Percentiles rank a stretch among this genome's conserved stretches.
Evolutionary conservation across 163 green algal genomes (phyloP).

Genomic region (Trebouxiophyceae sp.): DNA sequence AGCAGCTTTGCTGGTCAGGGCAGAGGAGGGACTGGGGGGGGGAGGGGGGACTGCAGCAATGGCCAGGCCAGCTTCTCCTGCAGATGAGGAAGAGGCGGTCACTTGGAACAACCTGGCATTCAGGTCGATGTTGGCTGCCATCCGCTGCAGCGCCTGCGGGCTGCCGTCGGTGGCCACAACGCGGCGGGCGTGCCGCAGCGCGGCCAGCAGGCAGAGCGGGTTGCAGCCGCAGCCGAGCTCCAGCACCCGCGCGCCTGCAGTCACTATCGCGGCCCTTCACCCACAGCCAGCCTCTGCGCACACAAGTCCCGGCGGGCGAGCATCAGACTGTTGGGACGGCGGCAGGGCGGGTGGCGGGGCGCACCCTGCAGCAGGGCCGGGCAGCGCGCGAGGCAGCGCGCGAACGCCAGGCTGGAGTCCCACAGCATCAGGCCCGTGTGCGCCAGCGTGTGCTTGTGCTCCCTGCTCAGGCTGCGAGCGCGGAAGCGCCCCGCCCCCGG

Average conservation of each 20-base stretch:
- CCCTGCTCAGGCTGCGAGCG: slow-evolving; percentile 5
- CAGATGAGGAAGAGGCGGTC: too few relatives aligned
- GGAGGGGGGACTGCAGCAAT: too few relatives aligned
- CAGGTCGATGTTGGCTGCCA: slow-evolving; percentile 20
- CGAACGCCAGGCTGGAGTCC: slow-evolving; percentile 13
- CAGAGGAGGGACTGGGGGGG: too few relatives aligned
- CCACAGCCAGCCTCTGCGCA: too few relatives aligned
- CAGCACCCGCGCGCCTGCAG: slow-evolving; percentile 17
- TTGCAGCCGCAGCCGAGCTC: slow-evolving; percentile 27
- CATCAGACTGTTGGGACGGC: too few relatives aligned
- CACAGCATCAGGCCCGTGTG: slow-evolving; percentile 29
- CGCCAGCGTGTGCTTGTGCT: slow-evolving; percentile 13
- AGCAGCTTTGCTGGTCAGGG: too few relatives aligned
- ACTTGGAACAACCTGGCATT: slow-evolving; percentile 29
- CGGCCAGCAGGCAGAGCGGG: slow-evolving; percentile 21
- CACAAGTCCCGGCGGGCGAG: too few relatives aligned
- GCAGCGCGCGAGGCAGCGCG: neutral
- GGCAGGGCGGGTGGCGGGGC: neutral
- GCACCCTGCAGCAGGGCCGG: neutral
- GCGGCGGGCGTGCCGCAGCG: slow-evolving; percentile 8
- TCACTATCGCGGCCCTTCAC: too few relatives aligned
- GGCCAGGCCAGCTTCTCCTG: too few relatives aligned
- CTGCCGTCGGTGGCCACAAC: slow-evolving; percentile 26
- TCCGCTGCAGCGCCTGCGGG: slow-evolving; percentile 4
- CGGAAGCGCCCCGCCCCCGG: neutral